Percentiles rank a stretch among this genome's conserved stretches.
These are phyloP conservation scores for Mallotus nudiflorus DNA, from an alignment of 345 rosid genomes.

Conservation along the genomic window DNA sequence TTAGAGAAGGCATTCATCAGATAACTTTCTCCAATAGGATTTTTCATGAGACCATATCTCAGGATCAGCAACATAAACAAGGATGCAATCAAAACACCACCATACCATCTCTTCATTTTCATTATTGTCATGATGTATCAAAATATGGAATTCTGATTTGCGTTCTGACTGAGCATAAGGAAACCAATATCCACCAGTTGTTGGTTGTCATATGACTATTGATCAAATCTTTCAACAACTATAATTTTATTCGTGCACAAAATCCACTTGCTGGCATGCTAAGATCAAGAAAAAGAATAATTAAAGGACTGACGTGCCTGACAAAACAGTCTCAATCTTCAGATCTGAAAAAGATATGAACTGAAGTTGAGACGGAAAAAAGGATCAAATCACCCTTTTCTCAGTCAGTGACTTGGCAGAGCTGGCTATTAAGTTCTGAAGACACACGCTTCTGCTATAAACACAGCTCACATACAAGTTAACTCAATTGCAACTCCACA, in stretches of 20 bases:
- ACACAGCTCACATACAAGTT: slow-evolving; percentile 9
- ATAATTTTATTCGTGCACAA: background rate
- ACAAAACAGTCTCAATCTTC: background rate
- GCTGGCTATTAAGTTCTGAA: slow-evolving; percentile 12
- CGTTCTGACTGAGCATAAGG: slow-evolving; percentile 8
- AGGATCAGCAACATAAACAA: slow-evolving; percentile 71
- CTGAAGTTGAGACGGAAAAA: slow-evolving; percentile 16
- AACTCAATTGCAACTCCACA: slow-evolving; percentile 9
- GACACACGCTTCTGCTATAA: slow-evolving; percentile 18
- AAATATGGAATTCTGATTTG: background rate
- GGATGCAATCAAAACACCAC: slow-evolving; percentile 67
- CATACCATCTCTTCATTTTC: slow-evolving; percentile 85
- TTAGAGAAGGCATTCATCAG: slow-evolving; percentile 51
- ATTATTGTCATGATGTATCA: slow-evolving; percentile 1
- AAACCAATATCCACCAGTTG: slow-evolving; percentile 9
- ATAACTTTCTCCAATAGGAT: slow-evolving; percentile 57
- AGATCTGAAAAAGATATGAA: slow-evolving; percentile 4
- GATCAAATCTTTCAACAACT: background rate
- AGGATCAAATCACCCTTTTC: slow-evolving; percentile 18
- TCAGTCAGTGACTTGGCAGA: slow-evolving; percentile 12
- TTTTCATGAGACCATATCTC: slow-evolving; percentile 63
- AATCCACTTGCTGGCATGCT: slow-evolving; percentile 14
- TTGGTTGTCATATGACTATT: slow-evolving; percentile 10
- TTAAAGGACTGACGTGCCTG: background rate
- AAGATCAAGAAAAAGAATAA: slow-evolving; percentile 12